Percentiles rank a stretch among this genome's conserved stretches.
phyloP scores from a whole-genome alignment of 2,329 filamentous ascomycete species.

The Colletotrichum orbiculare region DNA sequence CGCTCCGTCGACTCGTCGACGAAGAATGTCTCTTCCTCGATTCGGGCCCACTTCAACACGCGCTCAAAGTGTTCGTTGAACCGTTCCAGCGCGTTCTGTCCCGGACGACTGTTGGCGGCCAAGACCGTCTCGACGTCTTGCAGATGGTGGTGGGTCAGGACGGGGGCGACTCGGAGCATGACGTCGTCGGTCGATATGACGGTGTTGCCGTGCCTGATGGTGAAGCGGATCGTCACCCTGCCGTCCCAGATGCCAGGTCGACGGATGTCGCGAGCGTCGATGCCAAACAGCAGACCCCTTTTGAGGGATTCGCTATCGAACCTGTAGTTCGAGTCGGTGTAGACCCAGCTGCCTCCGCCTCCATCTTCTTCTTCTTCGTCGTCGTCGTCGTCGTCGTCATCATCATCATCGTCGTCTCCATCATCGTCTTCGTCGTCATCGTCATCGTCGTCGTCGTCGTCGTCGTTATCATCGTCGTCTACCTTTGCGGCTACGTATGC shows the following conservation, averaged over 20 bases:
- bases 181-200: slow-evolving; percentile 41
- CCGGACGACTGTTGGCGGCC: not conserved
- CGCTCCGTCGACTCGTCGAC: too few relatives aligned
- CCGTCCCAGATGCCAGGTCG: slow-evolving; percentile 43
- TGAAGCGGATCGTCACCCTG: slow-evolving; percentile 41
- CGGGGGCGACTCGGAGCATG: slow-evolving; percentile 48
- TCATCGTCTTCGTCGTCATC: too few relatives aligned
- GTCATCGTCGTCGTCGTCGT: too few relatives aligned
- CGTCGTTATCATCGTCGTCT: too few relatives aligned
- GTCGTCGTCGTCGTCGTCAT: too few relatives aligned
- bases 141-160: slow-evolving; percentile 49
- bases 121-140: slow-evolving; percentile 35
- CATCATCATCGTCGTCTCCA: rapidly evolving
- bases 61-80: too few relatives aligned
- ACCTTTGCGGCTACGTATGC: too few relatives aligned
- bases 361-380: too few relatives aligned
- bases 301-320: slow-evolving; percentile 23
- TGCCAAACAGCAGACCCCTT: slow-evolving; percentile 44
- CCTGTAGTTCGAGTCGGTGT: not conserved
- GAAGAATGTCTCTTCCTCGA: too few relatives aligned
- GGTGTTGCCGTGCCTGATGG: slow-evolving; percentile 39
- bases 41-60: too few relatives aligned
- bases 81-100: not conserved
- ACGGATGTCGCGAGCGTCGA: slow-evolving; percentile 48
- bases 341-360: not conserved